These are phyloP conservation scores for Daucus carota DNA, from an alignment of 129 eudicot species.

Conservation along the genomic window DNA sequence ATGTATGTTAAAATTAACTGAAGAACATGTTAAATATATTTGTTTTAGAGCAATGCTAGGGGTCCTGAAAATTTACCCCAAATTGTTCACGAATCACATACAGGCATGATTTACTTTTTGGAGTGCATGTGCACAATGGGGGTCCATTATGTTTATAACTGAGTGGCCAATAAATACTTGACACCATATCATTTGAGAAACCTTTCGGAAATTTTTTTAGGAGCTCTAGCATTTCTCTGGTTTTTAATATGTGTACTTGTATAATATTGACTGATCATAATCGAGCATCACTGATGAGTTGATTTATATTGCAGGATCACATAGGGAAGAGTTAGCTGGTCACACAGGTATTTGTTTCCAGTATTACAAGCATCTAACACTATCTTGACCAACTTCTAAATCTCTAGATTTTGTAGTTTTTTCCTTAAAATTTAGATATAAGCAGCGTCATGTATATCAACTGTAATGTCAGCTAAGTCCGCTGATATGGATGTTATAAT, in stretches of 20 bases:
- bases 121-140: no score
- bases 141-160: no score
- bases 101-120: no score
- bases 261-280: neutral
- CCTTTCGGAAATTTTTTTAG: no score
- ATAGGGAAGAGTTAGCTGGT: neutral
- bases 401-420: neutral
- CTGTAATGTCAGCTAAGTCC: neutral
- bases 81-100: no score
- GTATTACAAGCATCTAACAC: neutral
- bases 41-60: no score
- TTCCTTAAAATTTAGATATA: no score
- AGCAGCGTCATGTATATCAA: neutral
- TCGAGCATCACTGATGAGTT: neutral
- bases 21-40: neutral
- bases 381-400: no score
- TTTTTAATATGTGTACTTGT: neutral
- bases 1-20: neutral
- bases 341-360: conserved; percentile 12
- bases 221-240: no score
- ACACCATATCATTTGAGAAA: no score
- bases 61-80: no score
- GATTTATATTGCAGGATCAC: conserved; percentile 15
- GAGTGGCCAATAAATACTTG: no score
- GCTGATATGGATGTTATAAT: neutral